Evolutionary conservation across 208 protist genomes (phyloP).

Genomic region (Leishmania guyanensis): DNA sequence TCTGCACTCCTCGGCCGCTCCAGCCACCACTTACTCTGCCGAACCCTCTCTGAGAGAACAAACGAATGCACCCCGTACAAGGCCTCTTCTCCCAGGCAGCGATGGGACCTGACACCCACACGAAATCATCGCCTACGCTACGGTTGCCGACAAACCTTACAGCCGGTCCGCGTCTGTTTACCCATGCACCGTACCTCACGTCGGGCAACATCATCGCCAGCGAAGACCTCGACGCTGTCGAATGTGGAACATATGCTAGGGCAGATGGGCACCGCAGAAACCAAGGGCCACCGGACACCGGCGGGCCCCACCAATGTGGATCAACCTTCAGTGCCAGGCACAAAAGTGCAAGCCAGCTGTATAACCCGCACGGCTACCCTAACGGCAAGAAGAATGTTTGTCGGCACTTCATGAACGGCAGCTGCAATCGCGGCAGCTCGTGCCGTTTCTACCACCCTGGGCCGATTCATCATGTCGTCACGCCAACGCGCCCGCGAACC

Average conservation of each 20-base stretch:
- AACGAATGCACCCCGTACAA: neutral
- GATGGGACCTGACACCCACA: neutral
- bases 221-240: constrained; percentile 5
- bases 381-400: constrained; percentile 42
- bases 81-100: neutral
- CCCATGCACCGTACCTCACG: constrained; percentile 25
- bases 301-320: neutral
- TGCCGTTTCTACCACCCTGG: constrained; percentile 64
- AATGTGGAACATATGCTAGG: neutral
- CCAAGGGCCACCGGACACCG: neutral
- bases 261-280: neutral
- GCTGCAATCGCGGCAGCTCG: constrained; percentile 61
- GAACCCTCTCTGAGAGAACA: neutral
- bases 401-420: constrained; percentile 57
- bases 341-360: neutral
- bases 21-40: neutral
- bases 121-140: neutral
- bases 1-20: neutral
- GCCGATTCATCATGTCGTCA: constrained; percentile 45
- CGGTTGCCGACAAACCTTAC: neutral
- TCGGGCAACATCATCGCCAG: constrained; percentile 27
- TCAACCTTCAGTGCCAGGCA: constrained; percentile 11
- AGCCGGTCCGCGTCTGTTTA: constrained; percentile 7
- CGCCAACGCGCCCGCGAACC: constrained; percentile 27
- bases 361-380: neutral